These are phyloP conservation scores for Funneliformis caledonium DNA, from an alignment of 371 early-diverging fungal species.

Conservation along the genomic window DNA sequence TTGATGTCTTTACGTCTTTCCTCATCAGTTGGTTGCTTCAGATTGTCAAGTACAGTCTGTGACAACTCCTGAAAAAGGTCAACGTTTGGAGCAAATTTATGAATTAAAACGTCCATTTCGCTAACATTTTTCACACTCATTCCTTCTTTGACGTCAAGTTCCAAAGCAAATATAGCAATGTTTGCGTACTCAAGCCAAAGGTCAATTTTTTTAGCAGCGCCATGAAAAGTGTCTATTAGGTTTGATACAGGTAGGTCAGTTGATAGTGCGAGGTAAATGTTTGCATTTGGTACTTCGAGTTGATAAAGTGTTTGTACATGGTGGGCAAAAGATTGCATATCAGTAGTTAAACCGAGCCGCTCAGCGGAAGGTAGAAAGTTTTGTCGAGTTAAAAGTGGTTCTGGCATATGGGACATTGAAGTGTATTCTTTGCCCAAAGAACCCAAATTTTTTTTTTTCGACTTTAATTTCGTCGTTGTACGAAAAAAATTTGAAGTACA, in stretches of 20 bases:
- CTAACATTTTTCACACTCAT: constrained; percentile 48
- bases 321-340: constrained; percentile 36
- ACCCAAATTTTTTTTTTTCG: constrained; percentile 5
- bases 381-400: constrained; percentile 22
- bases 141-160: constrained; percentile 53
- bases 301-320: constrained; percentile 46
- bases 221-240: constrained; percentile 47
- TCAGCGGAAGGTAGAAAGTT: constrained; percentile 36
- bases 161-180: constrained; percentile 59
- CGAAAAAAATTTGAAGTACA: constrained; percentile 8
- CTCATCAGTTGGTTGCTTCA: constrained; percentile 48
- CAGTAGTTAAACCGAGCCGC: constrained; percentile 24
- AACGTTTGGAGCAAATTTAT: constrained; percentile 57
- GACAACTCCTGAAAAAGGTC: constrained; percentile 54
- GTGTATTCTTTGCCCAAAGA: constrained; percentile 25
- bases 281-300: constrained; percentile 47
- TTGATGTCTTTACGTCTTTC: constrained; percentile 20
- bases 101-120: constrained; percentile 51
- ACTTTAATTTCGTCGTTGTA: constrained; percentile 19
- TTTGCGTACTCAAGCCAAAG: constrained; percentile 60
- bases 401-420: constrained; percentile 42
- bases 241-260: constrained; percentile 51
- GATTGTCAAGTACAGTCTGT: constrained; percentile 46
- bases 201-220: constrained; percentile 48
- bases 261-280: constrained; percentile 50